Evolutionary conservation across 2,329 filamentous ascomycete genomes (phyloP).

Genomic region (Fusarium duplospermum): DNA sequence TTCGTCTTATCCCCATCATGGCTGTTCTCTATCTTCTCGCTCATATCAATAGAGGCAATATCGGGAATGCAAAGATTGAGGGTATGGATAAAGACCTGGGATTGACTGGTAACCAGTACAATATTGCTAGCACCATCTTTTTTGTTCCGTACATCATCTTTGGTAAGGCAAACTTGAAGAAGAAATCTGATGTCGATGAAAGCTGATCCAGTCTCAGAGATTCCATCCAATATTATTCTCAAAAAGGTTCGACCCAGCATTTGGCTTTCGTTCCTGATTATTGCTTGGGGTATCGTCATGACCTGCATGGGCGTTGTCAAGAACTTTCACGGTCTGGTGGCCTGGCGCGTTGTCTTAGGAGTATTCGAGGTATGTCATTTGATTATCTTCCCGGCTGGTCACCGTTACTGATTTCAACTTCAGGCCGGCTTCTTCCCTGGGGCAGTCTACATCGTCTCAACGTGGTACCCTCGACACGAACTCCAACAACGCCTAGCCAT

Average conservation of each 20-base stretch:
- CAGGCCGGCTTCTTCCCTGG: constrained; percentile 55
- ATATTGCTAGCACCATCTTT: constrained; percentile 63
- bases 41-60: constrained; percentile 37
- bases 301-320: constrained; percentile 58
- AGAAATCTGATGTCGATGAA: background rate
- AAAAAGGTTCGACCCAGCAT: constrained; percentile 50
- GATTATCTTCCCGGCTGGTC: accelerated
- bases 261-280: constrained; percentile 49
- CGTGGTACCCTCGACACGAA: constrained; percentile 48
- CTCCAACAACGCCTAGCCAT: constrained; percentile 46
- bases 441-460: constrained; percentile 44
- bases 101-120: constrained; percentile 64
- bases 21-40: constrained; percentile 29
- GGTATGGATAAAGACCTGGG: constrained; percentile 60
- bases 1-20: constrained; percentile 33
- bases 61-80: constrained; percentile 43
- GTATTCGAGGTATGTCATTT: constrained; percentile 50
- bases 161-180: background rate
- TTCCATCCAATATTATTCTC: constrained; percentile 51
- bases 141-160: constrained; percentile 65
- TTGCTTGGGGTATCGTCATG: constrained; percentile 58
- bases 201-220: constrained; percentile 46
- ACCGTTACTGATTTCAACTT: background rate
- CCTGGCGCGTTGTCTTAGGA: constrained; percentile 55
- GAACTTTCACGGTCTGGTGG: constrained; percentile 59